Conservation (phyloP, 768 basidiomycete species). For the Tricholoma saponaceum region DNA sequence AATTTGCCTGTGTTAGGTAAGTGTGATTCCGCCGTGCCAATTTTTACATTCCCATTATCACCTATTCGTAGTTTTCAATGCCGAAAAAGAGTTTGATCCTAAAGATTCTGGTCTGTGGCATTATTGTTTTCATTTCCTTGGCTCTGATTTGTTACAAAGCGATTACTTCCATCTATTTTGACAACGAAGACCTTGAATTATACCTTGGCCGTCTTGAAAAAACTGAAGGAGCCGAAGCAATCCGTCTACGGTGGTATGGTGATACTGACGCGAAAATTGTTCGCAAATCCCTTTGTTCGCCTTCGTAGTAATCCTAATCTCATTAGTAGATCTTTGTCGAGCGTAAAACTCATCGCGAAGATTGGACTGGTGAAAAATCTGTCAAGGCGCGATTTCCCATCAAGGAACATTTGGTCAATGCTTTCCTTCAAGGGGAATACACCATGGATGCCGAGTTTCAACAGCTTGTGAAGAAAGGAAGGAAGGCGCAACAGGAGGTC, state of each 20-base stretch:
- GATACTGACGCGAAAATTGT: slow-evolving; percentile 80
- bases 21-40: neutral
- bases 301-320: neutral
- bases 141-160: slow-evolving; percentile 37
- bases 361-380: slow-evolving; percentile 99
- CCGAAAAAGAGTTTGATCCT: slow-evolving; percentile 86
- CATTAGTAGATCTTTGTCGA: slow-evolving; percentile 71
- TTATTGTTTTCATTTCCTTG: neutral
- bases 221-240: slow-evolving; percentile 96
- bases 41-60: neutral
- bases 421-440: slow-evolving; percentile 85
- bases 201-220: slow-evolving; percentile 97
- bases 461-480: slow-evolving; percentile 79
- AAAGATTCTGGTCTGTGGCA: slow-evolving; percentile 66
- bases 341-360: slow-evolving; percentile 91
- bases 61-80: slow-evolving; percentile 72
- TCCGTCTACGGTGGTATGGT: slow-evolving; percentile 97
- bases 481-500: slow-evolving; percentile 89
- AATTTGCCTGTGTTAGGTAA: slow-evolving; percentile 91
- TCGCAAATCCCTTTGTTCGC: slow-evolving; percentile 19
- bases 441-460: slow-evolving; percentile 94
- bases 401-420: slow-evolving; percentile 90
- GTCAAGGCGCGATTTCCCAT: slow-evolving; percentile 96
- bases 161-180: slow-evolving; percentile 96
- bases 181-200: slow-evolving; percentile 91